Evolutionary conservation across 1,139 yeast genomes (phyloP), one percentile per base, ranked within the genome.

Genomic region (Ashbya aceris): DNA sequence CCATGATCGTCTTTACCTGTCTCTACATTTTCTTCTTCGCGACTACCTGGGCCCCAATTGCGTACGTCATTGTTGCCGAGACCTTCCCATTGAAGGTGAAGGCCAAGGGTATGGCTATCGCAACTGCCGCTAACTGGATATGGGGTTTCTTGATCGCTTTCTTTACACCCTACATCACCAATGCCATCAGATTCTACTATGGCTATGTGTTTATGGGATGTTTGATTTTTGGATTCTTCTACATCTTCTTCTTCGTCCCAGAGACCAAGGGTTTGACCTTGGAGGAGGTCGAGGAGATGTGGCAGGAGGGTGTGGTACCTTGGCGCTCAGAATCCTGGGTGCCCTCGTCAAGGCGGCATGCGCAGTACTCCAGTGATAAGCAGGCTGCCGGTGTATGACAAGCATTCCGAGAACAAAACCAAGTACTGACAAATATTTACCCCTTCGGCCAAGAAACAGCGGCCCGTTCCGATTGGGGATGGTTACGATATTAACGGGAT

Each of bases 21-120:
- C 61, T 82, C 49, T 85, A 74, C 69, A 80, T 85, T 47, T 71
- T 79, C 66, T 78, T 74, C 64, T 85, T 84, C 62, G 94, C 95
- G 23, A 69, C 79, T 32, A 79, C 94, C 8, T 81, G 93, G 85
- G 95, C 91, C 36, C 93, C 95, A 48, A 79, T 83, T 52, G 79
- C 82, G 33, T 84, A 73, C 68, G 82, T 81, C 45, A 73, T 83
- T 54, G 76, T 79, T 38, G 76, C 89, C 33, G 95, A 84, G 65
- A 67, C 81, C 43, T 84, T 77, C 67, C 91, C 93, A 49, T 72
- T 79, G 49, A 74, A 83, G 62, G 76, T 82, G 49, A 77, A 83
- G 65, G 73, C 85, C 27, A 77, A 79, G 62, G 84, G 84, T 39
- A 81, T 83, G 79, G 77, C 86, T 39, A 67, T 82, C 50, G 82